These are phyloP conservation scores for Xanthoceras sorbifolium DNA, from an alignment of 345 rosid species.

Conservation along the genomic window DNA sequence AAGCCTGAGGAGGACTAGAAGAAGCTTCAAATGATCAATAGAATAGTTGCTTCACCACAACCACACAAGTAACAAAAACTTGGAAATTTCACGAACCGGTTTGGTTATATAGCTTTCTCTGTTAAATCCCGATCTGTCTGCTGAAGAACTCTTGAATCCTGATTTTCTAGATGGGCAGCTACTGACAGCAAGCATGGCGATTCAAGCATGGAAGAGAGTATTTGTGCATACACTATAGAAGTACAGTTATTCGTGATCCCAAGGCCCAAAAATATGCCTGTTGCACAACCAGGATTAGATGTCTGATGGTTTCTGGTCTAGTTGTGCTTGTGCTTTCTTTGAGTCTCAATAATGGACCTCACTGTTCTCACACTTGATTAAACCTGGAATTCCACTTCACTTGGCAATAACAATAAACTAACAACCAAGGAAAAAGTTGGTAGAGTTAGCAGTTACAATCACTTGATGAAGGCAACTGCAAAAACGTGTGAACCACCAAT, in stretches of 20 bases:
- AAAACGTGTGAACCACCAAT: not conserved
- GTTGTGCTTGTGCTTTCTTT: not conserved
- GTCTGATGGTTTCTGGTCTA: not conserved
- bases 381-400: too few relatives aligned
- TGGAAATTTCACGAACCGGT: not conserved
- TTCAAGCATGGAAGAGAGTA: not conserved
- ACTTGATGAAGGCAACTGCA: not conserved
- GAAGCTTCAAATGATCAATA: not conserved
- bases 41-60: not conserved
- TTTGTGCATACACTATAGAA: not conserved
- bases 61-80: not conserved
- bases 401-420: too few relatives aligned
- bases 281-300: not conserved
- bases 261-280: not conserved
- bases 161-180: not conserved
- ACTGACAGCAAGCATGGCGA: not conserved
- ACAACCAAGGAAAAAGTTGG: not conserved
- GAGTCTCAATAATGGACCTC: not conserved
- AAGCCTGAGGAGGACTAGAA: not conserved
- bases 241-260: not conserved
- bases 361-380: too few relatives aligned
- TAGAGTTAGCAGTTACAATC: not conserved
- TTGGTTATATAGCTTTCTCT: too few relatives aligned
- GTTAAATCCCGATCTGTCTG: not conserved
- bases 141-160: not conserved